Evolutionary conservation across 306 rosid species (phyloP).

Genomic region (Boehmeria nivea): DNA sequence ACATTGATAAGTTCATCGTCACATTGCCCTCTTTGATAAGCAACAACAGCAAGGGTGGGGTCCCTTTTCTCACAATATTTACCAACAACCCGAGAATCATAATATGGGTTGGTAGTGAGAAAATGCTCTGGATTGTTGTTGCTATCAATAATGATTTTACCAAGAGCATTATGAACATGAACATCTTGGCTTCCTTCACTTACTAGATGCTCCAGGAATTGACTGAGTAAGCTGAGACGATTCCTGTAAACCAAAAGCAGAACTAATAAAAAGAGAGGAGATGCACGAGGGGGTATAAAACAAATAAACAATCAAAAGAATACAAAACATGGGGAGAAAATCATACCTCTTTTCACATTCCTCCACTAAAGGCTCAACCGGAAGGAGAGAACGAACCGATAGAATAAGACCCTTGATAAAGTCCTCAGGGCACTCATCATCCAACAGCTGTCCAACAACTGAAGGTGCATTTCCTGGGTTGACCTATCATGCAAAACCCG

Average conservation of each 20-base stretch:
- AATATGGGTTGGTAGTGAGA: constrained; percentile 96
- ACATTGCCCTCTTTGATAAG: constrained; percentile 92
- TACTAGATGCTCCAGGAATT: constrained; percentile 97
- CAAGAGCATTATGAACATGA: constrained; percentile 97
- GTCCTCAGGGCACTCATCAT: constrained; percentile 99
- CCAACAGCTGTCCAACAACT: constrained; percentile 97
- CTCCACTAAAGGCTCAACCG: constrained; percentile 92
- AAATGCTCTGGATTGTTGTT: constrained; percentile 98
- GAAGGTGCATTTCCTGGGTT: constrained; percentile 97
- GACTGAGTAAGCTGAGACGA: constrained; percentile 86
- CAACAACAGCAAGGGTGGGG: constrained; percentile 97
- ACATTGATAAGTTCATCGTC: constrained; percentile 91
- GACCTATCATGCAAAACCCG: constrained; percentile 48
- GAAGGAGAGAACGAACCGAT: constrained; percentile 94
- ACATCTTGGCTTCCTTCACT: constrained; percentile 99
- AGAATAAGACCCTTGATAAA: constrained; percentile 94
- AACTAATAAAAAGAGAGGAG: constrained; percentile 18
- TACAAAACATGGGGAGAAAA: not conserved
- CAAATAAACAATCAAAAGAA: too few relatives aligned
- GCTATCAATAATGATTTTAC: constrained; percentile 94
- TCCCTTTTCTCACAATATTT: constrained; percentile 97
- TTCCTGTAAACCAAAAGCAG: constrained; percentile 52
- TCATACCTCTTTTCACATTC: constrained; percentile 93
- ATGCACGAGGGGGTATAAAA: constrained; percentile 4
- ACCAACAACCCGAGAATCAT: constrained; percentile 98